These are phyloP conservation scores for Phaseolus coccineus DNA, from an alignment of 331 rosid species.

Conservation along the genomic window DNA sequence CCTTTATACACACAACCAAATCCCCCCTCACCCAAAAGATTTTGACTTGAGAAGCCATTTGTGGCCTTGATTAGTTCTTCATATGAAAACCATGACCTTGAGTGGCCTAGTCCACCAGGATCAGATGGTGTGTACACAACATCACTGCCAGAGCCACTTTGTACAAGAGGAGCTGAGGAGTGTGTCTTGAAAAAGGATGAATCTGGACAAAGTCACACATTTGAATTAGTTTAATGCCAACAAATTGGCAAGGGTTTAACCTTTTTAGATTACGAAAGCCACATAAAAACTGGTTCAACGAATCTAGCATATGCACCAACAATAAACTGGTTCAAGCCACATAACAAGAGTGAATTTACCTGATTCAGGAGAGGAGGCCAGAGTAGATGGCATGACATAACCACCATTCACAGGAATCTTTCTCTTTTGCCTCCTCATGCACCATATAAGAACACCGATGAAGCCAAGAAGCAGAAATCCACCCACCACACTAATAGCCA, in stretches of 20 bases:
- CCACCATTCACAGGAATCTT: constrained; percentile 56
- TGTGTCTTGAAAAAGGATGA: constrained; percentile 68
- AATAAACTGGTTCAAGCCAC: background rate
- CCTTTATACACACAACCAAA: constrained; percentile 94
- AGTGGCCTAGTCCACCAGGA: constrained; percentile 71
- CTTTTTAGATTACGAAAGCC: background rate
- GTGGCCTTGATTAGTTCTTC: constrained; percentile 83
- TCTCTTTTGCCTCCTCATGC: constrained; percentile 60
- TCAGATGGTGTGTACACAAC: constrained; percentile 63
- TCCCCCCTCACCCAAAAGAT: constrained; percentile 97
- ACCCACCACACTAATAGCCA: constrained; percentile 61
- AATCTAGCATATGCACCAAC: constrained; percentile 13
- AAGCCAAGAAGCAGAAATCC: constrained; percentile 62
- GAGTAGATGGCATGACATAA: constrained; percentile 67
- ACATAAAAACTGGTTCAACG: background rate
- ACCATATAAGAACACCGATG: constrained; percentile 73
- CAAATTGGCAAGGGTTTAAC: constrained; percentile 20
- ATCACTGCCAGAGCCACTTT: constrained; percentile 68
- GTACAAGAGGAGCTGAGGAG: constrained; percentile 72
- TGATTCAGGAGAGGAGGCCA: constrained; percentile 62
- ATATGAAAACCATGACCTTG: constrained; percentile 86
- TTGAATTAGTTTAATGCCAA: constrained; percentile 34
- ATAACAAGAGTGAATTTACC: constrained; percentile 51
- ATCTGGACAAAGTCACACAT: constrained; percentile 59
- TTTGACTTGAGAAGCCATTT: constrained; percentile 71